These are phyloP conservation scores for Mucor indicus DNA, from an alignment of 371 early-diverging fungal genomes.

Conservation along the genomic window DNA sequence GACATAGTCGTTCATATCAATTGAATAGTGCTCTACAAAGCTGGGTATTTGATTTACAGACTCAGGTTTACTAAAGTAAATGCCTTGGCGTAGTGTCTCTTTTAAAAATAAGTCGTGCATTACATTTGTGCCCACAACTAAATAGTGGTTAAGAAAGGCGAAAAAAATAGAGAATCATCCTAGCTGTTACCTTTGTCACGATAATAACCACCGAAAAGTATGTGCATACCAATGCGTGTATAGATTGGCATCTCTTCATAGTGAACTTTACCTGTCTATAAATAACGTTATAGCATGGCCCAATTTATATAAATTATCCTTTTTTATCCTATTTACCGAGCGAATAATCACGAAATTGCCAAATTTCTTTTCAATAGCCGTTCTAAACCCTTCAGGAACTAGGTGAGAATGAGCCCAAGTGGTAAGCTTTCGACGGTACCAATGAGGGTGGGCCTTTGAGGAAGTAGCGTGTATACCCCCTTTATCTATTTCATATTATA, in stretches of 20 bases:
- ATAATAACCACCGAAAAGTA: slow-evolving; percentile 42
- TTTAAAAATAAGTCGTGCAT: slow-evolving; percentile 53
- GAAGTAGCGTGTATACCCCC: slow-evolving; percentile 30
- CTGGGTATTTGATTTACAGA: slow-evolving; percentile 59
- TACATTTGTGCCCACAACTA: slow-evolving; percentile 38
- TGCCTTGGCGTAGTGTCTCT: slow-evolving; percentile 61
- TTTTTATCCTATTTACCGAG: slow-evolving; percentile 20
- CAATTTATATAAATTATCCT: too few species aligned
- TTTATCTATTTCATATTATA: slow-evolving; percentile 1
- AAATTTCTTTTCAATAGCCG: slow-evolving; percentile 39
- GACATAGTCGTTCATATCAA: slow-evolving; percentile 43
- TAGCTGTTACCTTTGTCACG: slow-evolving; percentile 28
- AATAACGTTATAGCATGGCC: too few species aligned
- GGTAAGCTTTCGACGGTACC: slow-evolving; percentile 26
- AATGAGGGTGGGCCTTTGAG: slow-evolving; percentile 15
- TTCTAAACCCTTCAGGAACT: slow-evolving; percentile 25
- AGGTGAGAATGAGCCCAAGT: slow-evolving; percentile 30
- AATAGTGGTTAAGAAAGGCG: too few species aligned
- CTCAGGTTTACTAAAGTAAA: slow-evolving; percentile 61
- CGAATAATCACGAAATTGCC: slow-evolving; percentile 49
- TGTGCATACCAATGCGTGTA: slow-evolving; percentile 54
- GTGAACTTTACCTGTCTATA: slow-evolving; percentile 35
- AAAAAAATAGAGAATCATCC: background rate
- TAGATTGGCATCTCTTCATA: slow-evolving; percentile 58
- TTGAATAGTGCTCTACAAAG: slow-evolving; percentile 62